These are phyloP conservation scores for Suillus bovinus DNA, from an alignment of 768 basidiomycete species.

Conservation along the genomic window DNA sequence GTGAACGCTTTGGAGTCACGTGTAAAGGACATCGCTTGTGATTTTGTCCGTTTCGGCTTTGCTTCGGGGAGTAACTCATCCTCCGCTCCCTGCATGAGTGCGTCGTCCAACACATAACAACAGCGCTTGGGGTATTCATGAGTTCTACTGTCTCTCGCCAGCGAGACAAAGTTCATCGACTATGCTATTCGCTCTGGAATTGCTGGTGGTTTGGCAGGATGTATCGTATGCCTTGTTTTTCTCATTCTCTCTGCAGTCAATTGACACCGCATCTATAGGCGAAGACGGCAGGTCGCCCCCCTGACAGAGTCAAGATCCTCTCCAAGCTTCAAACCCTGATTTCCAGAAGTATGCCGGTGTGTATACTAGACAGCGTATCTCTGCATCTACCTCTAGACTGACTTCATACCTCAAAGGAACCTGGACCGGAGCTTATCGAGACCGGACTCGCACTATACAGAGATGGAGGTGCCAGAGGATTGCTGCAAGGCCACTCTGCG, in stretches of 20 bases:
- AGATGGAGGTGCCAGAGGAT: constrained; percentile 69
- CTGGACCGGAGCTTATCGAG: constrained; percentile 82
- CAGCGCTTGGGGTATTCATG: constrained; percentile 28
- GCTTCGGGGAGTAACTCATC: background rate
- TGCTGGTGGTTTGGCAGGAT: constrained; percentile 93
- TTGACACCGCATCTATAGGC: constrained; percentile 51
- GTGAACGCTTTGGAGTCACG: background rate
- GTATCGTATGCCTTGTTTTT: constrained; percentile 65
- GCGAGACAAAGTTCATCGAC: constrained; percentile 53
- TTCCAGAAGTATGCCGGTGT: constrained; percentile 90
- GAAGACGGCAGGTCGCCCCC: constrained; percentile 91
- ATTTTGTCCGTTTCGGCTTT: background rate
- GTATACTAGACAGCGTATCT: constrained; percentile 39
- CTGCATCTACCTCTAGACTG: constrained; percentile 26
- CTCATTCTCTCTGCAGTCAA: constrained; percentile 7
- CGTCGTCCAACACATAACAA: background rate
- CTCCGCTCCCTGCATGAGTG: constrained; percentile 10
- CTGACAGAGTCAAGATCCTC: constrained; percentile 97
- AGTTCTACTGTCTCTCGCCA: constrained; percentile 35
- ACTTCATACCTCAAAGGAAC: constrained; percentile 53
- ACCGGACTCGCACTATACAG: constrained; percentile 71
- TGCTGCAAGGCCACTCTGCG: constrained; percentile 95
- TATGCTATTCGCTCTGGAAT: constrained; percentile 80
- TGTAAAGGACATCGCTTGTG: background rate
- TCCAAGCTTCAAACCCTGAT: constrained; percentile 95